phyloP scores from a whole-genome alignment of 805 yeast genomes.

The Kodamaea nitidulidarum region DNA sequence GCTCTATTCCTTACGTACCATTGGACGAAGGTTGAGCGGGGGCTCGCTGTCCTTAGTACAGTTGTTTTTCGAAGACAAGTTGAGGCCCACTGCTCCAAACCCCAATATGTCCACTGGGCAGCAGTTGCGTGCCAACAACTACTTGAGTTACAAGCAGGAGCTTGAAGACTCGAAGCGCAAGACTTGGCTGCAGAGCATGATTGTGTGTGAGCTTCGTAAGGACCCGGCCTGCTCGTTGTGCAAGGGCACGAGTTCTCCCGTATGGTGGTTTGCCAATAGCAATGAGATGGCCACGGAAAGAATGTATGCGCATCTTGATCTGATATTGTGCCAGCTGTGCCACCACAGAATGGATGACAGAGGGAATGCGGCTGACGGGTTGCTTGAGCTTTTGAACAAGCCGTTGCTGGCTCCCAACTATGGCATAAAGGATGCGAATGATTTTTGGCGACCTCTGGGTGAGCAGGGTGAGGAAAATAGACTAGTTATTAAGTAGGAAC shows the following conservation, averaged over 20 bases:
- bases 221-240: slow-evolving; percentile 20
- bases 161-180: slow-evolving; percentile 15
- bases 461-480: too few species aligned
- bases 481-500: too few species aligned
- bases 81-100: slow-evolving; percentile 12
- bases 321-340: slow-evolving; percentile 30
- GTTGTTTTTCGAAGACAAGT: slow-evolving; percentile 36
- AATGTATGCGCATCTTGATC: slow-evolving; percentile 4
- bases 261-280: slow-evolving; percentile 29
- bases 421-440: slow-evolving; percentile 27
- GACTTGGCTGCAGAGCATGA: slow-evolving; percentile 5
- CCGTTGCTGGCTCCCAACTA: slow-evolving; percentile 31
- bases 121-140: slow-evolving; percentile 28
- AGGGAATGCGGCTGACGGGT: slow-evolving; percentile 16
- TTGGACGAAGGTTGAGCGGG: slow-evolving; percentile 27
- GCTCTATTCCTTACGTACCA: slow-evolving; percentile 17
- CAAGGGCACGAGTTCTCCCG: slow-evolving; percentile 27
- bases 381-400: slow-evolving; percentile 21
- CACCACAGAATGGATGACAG: slow-evolving; percentile 18
- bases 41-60: slow-evolving; percentile 36
- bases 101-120: slow-evolving; percentile 22
- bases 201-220: slow-evolving; percentile 6
- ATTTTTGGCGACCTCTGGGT: slow-evolving; percentile 12
- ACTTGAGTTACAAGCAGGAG: slow-evolving; percentile 19
- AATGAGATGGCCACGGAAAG: slow-evolving; percentile 5